Base-by-base conservation (phyloP, 2,329 filamentous ascomycete species). In the Emmonsia crescens region DNA sequence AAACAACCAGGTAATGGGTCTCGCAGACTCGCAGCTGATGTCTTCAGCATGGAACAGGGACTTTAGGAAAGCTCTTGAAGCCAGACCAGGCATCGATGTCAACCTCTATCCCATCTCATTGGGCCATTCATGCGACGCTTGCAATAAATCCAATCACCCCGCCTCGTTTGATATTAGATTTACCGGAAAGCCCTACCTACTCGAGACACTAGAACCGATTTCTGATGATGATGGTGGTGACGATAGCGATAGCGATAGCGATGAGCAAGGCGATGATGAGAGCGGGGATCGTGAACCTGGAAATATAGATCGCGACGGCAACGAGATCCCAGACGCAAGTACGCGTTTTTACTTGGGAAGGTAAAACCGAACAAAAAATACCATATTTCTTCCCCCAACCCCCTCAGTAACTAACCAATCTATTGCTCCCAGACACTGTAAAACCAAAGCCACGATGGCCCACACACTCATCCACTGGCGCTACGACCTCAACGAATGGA, bases 391-490 rank as follows among this genome's bases (percentile, higher is more conserved):
- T 9, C 51, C 44, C 36, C 14, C 14, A 21, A 40, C 19, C n/a
- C 31, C 36, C 14, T 9, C 19, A 27, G 31, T 56, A 40, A 42
- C n/a, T 12, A 27, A 57, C 27, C 36, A 24, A 10, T 10, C 29
- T 55, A 8, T 12, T n/a, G 9, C 27, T n/a, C 60, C 10, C 58
- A 76, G 76, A 63, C 79, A 80, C 63, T 89, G 85, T 76, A 83
- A 81, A 68, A 74, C 76, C 38, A 87, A 87, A 66, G 88, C 89
- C 0, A 79, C 85, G 65, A 86, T 86, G 46, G 86, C 88, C 0
- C 89, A 93, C 69, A 82, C 81, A 0, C 79, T 93, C 3, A 80
- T 85, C 4, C 89, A 94, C 74, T 92, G 89, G 89, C 86, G 87
- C 61, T 83, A 83, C 63, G 83, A 85, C 54, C 82, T 93, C n/a